phyloP scores from a whole-genome alignment of 768 basidiomycete species.

The Leccinum barrowsii region DNA sequence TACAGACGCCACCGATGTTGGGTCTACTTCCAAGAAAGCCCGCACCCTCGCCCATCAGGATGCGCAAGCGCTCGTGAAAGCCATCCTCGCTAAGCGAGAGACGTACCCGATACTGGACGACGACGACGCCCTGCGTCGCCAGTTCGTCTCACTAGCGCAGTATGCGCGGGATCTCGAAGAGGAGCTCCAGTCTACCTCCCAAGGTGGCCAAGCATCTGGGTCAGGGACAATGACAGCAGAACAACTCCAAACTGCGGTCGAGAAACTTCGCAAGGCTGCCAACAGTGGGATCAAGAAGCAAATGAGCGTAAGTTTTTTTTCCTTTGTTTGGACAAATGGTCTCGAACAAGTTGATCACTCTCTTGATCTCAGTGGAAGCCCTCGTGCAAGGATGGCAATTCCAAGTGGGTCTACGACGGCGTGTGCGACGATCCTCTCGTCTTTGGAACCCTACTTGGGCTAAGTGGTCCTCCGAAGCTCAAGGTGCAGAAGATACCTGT shows the following conservation, averaged over 20 bases:
- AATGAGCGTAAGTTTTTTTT: slow-evolving; percentile 34
- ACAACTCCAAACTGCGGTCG: slow-evolving; percentile 40
- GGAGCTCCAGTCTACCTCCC: slow-evolving; percentile 21
- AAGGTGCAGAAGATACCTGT: slow-evolving; percentile 46
- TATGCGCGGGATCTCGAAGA: slow-evolving; percentile 34
- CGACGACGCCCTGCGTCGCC: slow-evolving; percentile 28
- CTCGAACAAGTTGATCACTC: neutral
- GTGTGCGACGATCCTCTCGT: slow-evolving; percentile 45
- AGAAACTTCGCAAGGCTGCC: slow-evolving; percentile 43
- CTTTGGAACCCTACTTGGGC: slow-evolving; percentile 43
- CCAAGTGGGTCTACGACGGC: slow-evolving; percentile 52
- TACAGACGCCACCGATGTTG: slow-evolving; percentile 16
- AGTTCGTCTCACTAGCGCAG: slow-evolving; percentile 30
- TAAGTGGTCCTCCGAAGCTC: slow-evolving; percentile 44
- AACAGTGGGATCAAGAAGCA: slow-evolving; percentile 51
- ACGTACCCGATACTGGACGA: slow-evolving; percentile 35
- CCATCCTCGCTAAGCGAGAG: slow-evolving; percentile 37
- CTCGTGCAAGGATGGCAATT: slow-evolving; percentile 42
- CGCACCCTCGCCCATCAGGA: slow-evolving; percentile 25
- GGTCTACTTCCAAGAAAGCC: slow-evolving; percentile 29
- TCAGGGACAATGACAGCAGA: slow-evolving; percentile 34
- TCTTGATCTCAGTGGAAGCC: slow-evolving; percentile 44
- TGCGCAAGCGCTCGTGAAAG: slow-evolving; percentile 34
- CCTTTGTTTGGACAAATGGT: neutral
- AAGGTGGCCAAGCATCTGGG: neutral